A percentile compares a stretch with the other conserved stretches of the same genome.
Conservation (phyloP, 495 filamentous ascomycete species). For the Hypoxylon perforatum region DNA sequence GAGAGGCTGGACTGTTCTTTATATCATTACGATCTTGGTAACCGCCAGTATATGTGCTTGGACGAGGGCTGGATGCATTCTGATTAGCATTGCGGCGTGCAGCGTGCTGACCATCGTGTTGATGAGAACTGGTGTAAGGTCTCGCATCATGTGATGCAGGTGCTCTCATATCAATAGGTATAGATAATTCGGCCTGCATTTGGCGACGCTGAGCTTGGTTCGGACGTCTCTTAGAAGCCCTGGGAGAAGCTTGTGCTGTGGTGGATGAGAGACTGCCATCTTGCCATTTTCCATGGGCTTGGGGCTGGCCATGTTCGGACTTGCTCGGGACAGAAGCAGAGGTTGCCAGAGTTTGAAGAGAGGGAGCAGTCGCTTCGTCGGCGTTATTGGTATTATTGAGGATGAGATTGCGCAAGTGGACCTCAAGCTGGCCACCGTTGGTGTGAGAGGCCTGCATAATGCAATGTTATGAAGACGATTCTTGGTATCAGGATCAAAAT, state of each 20-base stretch:
- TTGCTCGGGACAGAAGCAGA: neutral
- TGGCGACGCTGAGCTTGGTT: conserved; percentile 68
- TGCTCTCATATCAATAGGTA: conserved; percentile 59
- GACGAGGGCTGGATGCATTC: conserved; percentile 2
- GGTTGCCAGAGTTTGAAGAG: conserved; percentile 6
- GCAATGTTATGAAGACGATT: conserved; percentile 1
- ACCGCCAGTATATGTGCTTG: conserved; percentile 4
- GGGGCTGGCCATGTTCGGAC: neutral
- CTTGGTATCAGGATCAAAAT: conserved; percentile 2
- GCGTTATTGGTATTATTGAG: conserved; percentile 49
- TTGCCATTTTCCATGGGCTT: conserved; percentile 10
- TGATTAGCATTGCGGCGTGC: conserved; percentile 22
- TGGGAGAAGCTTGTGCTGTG: conserved; percentile 27
- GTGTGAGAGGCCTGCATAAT: conserved; percentile 42
- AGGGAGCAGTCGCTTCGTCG: conserved; percentile 10
- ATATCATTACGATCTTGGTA: conserved; percentile 10
- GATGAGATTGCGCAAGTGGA: conserved; percentile 56
- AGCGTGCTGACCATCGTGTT: conserved; percentile 35
- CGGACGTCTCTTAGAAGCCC: conserved; percentile 54
- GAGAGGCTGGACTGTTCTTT: conserved; percentile 2
- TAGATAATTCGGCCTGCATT: conserved; percentile 63
- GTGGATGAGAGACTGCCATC: conserved; percentile 8
- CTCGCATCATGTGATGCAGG: conserved; percentile 33
- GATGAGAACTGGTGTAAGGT: conserved; percentile 36
- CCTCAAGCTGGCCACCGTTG: conserved; percentile 48